Conservation (phyloP, 2,329 filamentous ascomycete species). For the Fusarium compactum region DNA sequence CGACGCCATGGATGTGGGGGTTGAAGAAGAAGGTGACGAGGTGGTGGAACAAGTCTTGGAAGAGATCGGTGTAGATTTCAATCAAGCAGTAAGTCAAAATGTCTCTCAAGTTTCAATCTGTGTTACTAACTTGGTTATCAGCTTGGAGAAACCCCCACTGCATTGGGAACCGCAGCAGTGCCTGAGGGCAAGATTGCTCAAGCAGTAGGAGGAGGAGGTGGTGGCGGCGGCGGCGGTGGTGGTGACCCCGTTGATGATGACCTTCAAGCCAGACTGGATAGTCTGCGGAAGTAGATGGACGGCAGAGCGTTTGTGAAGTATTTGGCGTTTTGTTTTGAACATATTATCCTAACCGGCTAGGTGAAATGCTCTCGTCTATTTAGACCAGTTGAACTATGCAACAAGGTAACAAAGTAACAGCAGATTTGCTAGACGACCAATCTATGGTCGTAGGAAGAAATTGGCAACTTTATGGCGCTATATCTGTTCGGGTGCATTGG, state of each 20-base stretch:
- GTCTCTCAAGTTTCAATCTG: slow-evolving; percentile 33
- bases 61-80: slow-evolving; percentile 95
- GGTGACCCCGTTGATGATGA: slow-evolving; percentile 83
- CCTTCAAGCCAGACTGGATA: slow-evolving; percentile 92
- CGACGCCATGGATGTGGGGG: slow-evolving; percentile 88
- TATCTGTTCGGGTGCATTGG: slow-evolving; percentile 43
- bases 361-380: neutral
- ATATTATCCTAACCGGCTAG: neutral
- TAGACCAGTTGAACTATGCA: neutral
- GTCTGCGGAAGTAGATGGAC: slow-evolving; percentile 70
- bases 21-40: slow-evolving; percentile 96
- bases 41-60: slow-evolving; percentile 96
- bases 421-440: neutral
- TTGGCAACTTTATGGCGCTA: slow-evolving; percentile 26
- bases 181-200: slow-evolving; percentile 86
- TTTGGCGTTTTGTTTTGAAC: neutral
- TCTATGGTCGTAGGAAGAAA: neutral
- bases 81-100: slow-evolving; percentile 77
- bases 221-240: slow-evolving; percentile 62
- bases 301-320: neutral
- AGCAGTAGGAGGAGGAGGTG: slow-evolving; percentile 75
- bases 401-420: neutral
- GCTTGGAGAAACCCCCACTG: slow-evolving; percentile 92
- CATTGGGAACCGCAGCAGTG: slow-evolving; percentile 78
- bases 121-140: slow-evolving; percentile 55